Evolutionary conservation across 2,329 filamentous ascomycete genomes (phyloP).

Genomic region (Biscogniauxia sp.): DNA sequence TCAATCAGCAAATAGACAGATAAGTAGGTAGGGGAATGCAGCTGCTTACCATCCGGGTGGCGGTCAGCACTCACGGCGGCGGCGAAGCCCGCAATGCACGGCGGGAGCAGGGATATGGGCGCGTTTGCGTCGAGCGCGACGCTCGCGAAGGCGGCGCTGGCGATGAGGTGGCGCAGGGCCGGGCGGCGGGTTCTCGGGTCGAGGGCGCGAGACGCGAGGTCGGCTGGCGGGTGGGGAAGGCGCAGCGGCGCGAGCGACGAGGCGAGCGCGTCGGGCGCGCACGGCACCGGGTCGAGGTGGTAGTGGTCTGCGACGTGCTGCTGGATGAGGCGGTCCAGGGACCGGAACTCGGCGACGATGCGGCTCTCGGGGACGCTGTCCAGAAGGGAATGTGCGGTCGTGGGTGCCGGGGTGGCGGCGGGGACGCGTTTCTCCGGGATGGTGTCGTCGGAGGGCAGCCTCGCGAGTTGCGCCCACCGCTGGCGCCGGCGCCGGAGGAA

Average conservation of each 20-base stretch:
- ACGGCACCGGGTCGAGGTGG: conserved; percentile 27
- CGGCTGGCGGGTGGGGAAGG: too few relatives aligned
- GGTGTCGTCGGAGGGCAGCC: not conserved
- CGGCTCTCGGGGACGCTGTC: conserved; percentile 37
- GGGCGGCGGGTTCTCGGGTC: conserved; percentile 31
- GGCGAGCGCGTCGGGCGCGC: conserved; percentile 19
- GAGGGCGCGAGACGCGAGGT: conserved; percentile 33
- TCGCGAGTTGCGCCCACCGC: not conserved
- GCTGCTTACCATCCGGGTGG: conserved; percentile 29
- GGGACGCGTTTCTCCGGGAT: not conserved
- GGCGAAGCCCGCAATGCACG: conserved; percentile 31
- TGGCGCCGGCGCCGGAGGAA: not conserved
- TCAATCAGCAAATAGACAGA: not conserved
- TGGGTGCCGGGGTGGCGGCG: not conserved
- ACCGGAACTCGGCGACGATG: conserved; percentile 32
- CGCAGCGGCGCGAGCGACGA: conserved; percentile 28
- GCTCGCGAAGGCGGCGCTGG: conserved; percentile 35
- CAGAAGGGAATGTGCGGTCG: conserved; percentile 20
- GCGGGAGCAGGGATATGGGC: conserved; percentile 37
- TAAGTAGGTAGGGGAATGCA: not conserved
- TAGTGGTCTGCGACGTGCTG: conserved; percentile 42
- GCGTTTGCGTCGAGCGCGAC: conserved; percentile 29
- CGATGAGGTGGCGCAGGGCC: conserved; percentile 39
- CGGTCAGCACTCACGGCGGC: conserved; percentile 25
- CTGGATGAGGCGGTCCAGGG: conserved; percentile 36